phyloP scores from a whole-genome alignment of 495 filamentous ascomycete species.

The Aspergillus haitiensis region DNA sequence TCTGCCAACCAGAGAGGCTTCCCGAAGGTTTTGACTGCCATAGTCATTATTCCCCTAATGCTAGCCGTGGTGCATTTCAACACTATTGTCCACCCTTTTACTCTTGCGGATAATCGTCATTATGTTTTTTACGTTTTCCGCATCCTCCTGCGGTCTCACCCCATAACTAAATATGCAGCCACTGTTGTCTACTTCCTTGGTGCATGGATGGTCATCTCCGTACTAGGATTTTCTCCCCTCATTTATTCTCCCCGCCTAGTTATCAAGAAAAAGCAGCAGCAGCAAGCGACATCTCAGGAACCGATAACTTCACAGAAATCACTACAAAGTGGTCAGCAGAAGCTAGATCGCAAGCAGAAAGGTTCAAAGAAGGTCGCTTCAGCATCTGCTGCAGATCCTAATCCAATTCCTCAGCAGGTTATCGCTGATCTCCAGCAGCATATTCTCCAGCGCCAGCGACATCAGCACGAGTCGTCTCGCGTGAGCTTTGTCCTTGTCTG shows the following conservation, averaged over 20 bases:
- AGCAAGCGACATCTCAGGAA: constrained; percentile 11
- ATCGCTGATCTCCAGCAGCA: constrained; percentile 36
- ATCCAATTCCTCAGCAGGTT: constrained; percentile 30
- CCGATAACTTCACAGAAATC: constrained; percentile 24
- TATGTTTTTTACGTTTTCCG: constrained; percentile 97
- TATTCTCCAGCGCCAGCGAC: constrained; percentile 37
- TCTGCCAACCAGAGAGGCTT: constrained; percentile 35
- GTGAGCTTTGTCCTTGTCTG: constrained; percentile 65
- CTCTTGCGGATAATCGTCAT: constrained; percentile 92
- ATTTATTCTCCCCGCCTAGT: constrained; percentile 30
- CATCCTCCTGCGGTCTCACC: constrained; percentile 67
- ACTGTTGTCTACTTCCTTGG: constrained; percentile 62
- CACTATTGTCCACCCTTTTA: constrained; percentile 94
- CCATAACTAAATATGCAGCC: constrained; percentile 64
- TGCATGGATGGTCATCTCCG: constrained; percentile 60
- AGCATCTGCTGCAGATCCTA: constrained; percentile 22
- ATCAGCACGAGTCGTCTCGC: constrained; percentile 35
- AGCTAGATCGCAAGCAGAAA: constrained; percentile 28
- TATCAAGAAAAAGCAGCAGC: constrained; percentile 20
- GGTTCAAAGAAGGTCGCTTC: constrained; percentile 27
- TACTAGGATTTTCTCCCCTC: constrained; percentile 47
- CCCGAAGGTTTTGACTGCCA: constrained; percentile 38
- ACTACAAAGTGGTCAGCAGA: constrained; percentile 24
- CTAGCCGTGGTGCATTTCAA: constrained; percentile 69
- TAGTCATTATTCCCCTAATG: constrained; percentile 48